Evolutionary conservation across 495 filamentous ascomycete genomes (phyloP).

Genomic region (Penicillium bovifimosum): DNA sequence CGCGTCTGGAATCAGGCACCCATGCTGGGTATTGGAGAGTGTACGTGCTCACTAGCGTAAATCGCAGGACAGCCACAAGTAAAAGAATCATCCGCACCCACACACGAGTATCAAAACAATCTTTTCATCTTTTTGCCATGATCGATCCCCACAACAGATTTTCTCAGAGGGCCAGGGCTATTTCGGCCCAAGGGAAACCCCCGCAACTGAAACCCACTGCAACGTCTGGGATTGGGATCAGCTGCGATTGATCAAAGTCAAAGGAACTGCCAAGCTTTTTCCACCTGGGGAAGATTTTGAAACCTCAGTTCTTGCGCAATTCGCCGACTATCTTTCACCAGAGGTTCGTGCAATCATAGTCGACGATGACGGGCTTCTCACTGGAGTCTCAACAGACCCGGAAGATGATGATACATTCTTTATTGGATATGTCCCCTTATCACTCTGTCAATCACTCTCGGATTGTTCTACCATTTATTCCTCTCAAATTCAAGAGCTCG

Average conservation of each 20-base stretch:
- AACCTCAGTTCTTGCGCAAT: conserved; percentile 4
- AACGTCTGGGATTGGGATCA: conserved; percentile 23
- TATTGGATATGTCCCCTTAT: conserved; percentile 19
- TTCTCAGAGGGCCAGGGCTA: conserved; percentile 17
- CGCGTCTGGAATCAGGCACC: no score
- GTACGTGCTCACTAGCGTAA: no score
- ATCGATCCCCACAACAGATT: conserved; percentile 11
- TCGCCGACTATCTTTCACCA: conserved; percentile 16
- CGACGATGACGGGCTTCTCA: conserved; percentile 18
- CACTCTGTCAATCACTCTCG: conserved; percentile 7
- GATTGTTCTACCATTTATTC: conserved; percentile 5
- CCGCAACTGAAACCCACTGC: conserved; percentile 11
- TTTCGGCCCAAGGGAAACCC: conserved; percentile 9
- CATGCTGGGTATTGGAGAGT: no score
- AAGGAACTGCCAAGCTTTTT: no score
- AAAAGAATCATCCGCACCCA: no score
- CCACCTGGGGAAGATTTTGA: conserved; percentile 15
- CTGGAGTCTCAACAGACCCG: conserved; percentile 15
- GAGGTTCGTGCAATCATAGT: conserved; percentile 18
- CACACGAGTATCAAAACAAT: no score
- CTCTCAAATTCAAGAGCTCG: conserved; percentile 11
- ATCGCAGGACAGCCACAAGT: not conserved
- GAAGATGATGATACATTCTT: conserved; percentile 20
- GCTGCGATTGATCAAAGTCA: conserved; percentile 17
- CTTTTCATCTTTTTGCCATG: no score